These are phyloP conservation scores for Croton laevigatus DNA, from an alignment of 441 rosid genomes.

Conservation along the genomic window DNA sequence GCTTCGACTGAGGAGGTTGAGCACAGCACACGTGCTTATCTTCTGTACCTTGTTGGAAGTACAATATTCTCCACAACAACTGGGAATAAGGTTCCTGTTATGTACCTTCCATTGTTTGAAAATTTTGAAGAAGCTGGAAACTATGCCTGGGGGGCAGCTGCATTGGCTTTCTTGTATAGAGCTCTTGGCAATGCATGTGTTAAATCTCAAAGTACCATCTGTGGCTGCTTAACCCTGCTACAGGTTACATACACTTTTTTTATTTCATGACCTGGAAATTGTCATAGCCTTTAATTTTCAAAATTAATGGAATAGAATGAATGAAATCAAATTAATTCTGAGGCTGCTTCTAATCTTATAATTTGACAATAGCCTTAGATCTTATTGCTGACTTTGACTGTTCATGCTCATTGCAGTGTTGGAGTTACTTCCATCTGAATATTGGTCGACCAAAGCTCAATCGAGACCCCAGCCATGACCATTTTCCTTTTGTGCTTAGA, in stretches of 20 bases:
- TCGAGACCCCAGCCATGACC: constrained; percentile 72
- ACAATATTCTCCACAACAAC: constrained; percentile 97
- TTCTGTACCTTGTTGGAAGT: constrained; percentile 90
- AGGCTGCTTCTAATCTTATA: neutral
- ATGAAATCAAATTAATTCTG: constrained; percentile 2
- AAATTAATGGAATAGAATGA: neutral
- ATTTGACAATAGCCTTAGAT: neutral
- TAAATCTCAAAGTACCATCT: constrained; percentile 91
- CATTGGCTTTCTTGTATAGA: constrained; percentile 86
- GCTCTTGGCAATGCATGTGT: constrained; percentile 99
- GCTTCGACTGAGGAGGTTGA: constrained; percentile 64
- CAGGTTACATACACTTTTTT: constrained; percentile 43
- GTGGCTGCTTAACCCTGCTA: constrained; percentile 92
- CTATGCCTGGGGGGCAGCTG: constrained; percentile 97
- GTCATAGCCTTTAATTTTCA: constrained; percentile 9
- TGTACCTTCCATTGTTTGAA: constrained; percentile 91
- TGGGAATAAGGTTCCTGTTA: constrained; percentile 97
- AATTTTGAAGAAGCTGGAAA: constrained; percentile 79
- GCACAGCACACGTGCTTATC: constrained; percentile 82
- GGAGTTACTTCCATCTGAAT: constrained; percentile 96
- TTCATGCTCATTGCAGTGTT: constrained; percentile 56
- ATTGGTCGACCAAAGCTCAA: constrained; percentile 90
- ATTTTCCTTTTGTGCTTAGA: constrained; percentile 81
- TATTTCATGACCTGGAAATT: constrained; percentile 1
- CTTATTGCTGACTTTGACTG: constrained; percentile 24